Conservation (phyloP, 495 filamentous ascomycete species). For the Entonaema liquescens region DNA sequence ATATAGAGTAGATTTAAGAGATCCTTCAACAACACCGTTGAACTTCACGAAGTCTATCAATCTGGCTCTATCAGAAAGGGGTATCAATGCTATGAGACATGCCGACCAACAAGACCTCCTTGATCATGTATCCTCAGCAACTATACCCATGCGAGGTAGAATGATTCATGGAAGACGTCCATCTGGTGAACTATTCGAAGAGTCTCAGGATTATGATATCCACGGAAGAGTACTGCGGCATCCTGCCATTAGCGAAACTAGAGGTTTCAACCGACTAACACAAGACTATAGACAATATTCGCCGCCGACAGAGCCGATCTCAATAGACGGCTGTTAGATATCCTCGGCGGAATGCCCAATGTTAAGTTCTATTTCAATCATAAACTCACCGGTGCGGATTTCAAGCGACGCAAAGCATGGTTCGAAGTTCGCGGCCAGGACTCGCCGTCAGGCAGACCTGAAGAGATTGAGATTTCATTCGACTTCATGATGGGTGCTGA, state of each 20-base stretch:
- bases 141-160: conserved; percentile 94
- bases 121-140: conserved; percentile 73
- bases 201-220: conserved; percentile 87
- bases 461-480: conserved; percentile 77
- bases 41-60: conserved; percentile 99
- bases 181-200: conserved; percentile 73
- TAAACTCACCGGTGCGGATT: conserved; percentile 88
- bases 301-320: conserved; percentile 78
- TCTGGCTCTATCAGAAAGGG: conserved; percentile 89
- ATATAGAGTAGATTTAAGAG: conserved; percentile 75
- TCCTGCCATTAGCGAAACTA: neutral
- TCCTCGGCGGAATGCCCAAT: conserved; percentile 81
- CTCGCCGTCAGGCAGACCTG: conserved; percentile 33
- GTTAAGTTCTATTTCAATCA: conserved; percentile 92
- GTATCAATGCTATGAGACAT: conserved; percentile 84
- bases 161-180: conserved; percentile 88
- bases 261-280: conserved; percentile 7
- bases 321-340: conserved; percentile 87
- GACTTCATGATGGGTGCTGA: conserved; percentile 96
- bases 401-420: conserved; percentile 81
- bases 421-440: conserved; percentile 68
- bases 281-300: conserved; percentile 53
- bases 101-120: conserved; percentile 71
- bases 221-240: conserved; percentile 75
- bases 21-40: conserved; percentile 81